Evolutionary conservation across 2,329 filamentous ascomycete genomes (phyloP).

Genomic region (Davidsoniella eucalypti): DNA sequence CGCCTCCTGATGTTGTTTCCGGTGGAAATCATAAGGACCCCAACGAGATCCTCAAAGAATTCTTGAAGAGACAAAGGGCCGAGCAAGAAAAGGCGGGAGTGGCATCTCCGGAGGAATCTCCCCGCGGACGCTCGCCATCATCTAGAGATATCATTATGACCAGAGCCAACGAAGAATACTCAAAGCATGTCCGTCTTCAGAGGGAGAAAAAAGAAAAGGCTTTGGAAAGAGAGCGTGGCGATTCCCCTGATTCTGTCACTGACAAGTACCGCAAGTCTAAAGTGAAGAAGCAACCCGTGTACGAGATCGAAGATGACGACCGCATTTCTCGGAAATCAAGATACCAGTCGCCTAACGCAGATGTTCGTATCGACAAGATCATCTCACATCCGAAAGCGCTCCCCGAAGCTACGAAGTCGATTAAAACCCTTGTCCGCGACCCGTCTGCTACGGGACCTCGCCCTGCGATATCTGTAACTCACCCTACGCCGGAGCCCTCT

Average conservation of each 20-base stretch:
- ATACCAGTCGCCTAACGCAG: conserved; percentile 45
- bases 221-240: conserved; percentile 21
- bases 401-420: conserved; percentile 13
- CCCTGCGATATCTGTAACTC: conserved; percentile 43
- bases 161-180: no score
- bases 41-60: conserved; percentile 27
- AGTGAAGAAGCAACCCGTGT: neutral
- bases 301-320: neutral
- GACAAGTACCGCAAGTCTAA: conserved; percentile 30
- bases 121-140: no score
- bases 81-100: no score
- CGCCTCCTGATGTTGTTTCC: neutral
- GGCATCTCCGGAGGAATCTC: no score
- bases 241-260: conserved; percentile 38
- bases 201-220: no score
- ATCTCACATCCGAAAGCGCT: conserved; percentile 35
- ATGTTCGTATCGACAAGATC: conserved; percentile 43
- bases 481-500: conserved; percentile 40
- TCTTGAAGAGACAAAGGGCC: conserved; percentile 20
- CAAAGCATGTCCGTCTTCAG: no score
- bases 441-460: conserved; percentile 38
- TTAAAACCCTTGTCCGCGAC: conserved; percentile 23
- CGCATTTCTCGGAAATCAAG: neutral
- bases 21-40: conserved; percentile 15
- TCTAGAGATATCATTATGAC: no score